phyloP scores from a whole-genome alignment of 441 rosid genomes.

The Populus hybrid region DNA sequence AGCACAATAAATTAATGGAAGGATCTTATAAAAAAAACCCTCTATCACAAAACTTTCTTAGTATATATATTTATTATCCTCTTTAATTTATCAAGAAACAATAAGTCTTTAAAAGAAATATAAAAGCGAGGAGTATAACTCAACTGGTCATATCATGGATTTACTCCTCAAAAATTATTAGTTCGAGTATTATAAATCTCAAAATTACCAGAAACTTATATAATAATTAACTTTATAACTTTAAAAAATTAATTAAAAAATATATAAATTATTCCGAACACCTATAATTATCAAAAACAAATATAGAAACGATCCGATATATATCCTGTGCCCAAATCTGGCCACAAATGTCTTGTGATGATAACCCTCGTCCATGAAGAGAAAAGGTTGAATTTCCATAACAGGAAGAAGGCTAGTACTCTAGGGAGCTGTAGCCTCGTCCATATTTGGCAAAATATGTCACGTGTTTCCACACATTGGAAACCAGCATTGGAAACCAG shows the following conservation, averaged over 20 bases:
- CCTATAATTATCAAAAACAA: no score
- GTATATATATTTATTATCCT: no score
- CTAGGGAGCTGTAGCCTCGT: neutral
- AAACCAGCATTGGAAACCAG: neutral
- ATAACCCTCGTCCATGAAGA: neutral
- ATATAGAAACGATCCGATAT: no score
- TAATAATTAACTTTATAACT: rapidly evolving
- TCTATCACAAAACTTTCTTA: neutral
- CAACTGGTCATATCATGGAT: no score
- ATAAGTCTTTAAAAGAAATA: no score
- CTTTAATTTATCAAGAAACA: neutral
- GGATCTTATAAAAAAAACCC: neutral
- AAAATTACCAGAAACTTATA: rapidly evolving
- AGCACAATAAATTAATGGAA: neutral
- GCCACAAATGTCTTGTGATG: neutral
- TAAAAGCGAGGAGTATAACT: no score
- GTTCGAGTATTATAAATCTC: no score
- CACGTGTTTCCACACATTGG: neutral
- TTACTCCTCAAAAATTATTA: no score
- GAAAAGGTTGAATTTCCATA: slow-evolving; percentile 14
- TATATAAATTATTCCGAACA: no score
- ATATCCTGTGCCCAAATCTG: neutral
- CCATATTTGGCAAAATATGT: slow-evolving; percentile 31
- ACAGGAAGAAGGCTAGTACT: slow-evolving; percentile 2
- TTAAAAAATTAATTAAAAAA: rapidly evolving